Conservation (phyloP, 116 monocot species). For the Posidonia oceanica region DNA sequence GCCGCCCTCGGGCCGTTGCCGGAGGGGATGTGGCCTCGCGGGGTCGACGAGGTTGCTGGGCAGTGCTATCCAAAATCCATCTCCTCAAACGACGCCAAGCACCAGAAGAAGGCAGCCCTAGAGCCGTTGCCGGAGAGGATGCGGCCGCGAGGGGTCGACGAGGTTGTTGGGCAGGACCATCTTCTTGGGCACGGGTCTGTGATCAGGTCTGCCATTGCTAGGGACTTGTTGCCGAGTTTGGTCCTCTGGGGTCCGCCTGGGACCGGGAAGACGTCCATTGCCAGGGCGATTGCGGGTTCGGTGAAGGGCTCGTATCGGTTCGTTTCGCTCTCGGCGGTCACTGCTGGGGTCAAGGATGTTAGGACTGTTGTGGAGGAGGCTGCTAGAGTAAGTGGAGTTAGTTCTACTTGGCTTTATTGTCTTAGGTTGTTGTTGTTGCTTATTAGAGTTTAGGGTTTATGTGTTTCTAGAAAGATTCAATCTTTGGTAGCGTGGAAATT, state of each 20-base stretch:
- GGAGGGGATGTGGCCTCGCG: conserved; percentile 48
- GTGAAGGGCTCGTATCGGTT: conserved; percentile 16
- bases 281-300: conserved; percentile 43
- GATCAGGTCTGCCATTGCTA: conserved; percentile 23
- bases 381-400: neutral
- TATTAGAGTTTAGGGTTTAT: neutral
- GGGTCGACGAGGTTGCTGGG: conserved; percentile 38
- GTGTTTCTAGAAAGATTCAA: no score
- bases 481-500: no score
- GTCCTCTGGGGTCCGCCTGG: conserved; percentile 86
- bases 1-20: conserved; percentile 6
- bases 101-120: conserved; percentile 1
- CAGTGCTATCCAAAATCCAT: conserved; percentile 31
- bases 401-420: neutral
- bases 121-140: conserved; percentile 41
- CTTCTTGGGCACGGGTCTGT: conserved; percentile 45
- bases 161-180: conserved; percentile 68
- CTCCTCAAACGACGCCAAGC: neutral
- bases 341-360: conserved; percentile 55
- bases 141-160: conserved; percentile 42
- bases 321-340: conserved; percentile 66
- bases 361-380: conserved; percentile 32
- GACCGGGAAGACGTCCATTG: conserved; percentile 69
- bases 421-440: neutral
- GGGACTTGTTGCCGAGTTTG: conserved; percentile 44